Evolutionary conservation across 2,329 filamentous ascomycete species (phyloP).

Genomic region (Davidsoniella australis): DNA sequence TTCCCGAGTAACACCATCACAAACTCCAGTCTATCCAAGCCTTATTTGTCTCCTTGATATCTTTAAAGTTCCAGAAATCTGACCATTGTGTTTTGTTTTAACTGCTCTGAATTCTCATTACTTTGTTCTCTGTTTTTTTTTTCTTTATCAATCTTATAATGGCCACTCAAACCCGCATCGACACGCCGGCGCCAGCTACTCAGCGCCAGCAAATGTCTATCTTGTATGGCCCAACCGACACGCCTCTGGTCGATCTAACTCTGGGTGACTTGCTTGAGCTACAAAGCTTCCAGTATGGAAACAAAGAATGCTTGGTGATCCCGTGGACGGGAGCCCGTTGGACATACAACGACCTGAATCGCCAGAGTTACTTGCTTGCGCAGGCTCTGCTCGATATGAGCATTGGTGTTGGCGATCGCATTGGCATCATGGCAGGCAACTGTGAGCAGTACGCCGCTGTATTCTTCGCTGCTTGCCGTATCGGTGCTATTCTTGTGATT

Average conservation of each 20-base stretch:
- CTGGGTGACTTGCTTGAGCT: conserved; percentile 56
- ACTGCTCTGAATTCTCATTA: not conserved
- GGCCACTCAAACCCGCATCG: conserved; percentile 13
- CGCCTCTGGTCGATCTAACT: conserved; percentile 53
- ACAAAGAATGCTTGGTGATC: conserved; percentile 52
- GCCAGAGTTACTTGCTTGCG: conserved; percentile 43
- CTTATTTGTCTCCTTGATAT: no score
- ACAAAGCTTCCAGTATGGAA: conserved; percentile 48
- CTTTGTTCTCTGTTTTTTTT: not conserved
- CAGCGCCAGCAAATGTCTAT: conserved; percentile 33
- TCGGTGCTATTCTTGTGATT: conserved; percentile 56
- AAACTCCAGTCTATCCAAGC: no score
- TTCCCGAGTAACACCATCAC: no score
- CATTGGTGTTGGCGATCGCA: conserved; percentile 48
- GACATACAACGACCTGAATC: conserved; percentile 50
- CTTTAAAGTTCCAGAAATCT: no score
- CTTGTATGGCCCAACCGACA: conserved; percentile 50
- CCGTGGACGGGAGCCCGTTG: conserved; percentile 62
- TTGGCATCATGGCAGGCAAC: conserved; percentile 64
- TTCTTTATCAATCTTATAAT: conserved; percentile 1
- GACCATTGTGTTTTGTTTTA: no score
- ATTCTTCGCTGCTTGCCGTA: conserved; percentile 53
- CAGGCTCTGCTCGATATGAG: conserved; percentile 51
- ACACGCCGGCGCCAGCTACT: conserved; percentile 17
- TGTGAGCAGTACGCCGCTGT: conserved; percentile 65